phyloP scores from a whole-genome alignment of 768 basidiomycete genomes.

The Hortiboletus campestris region DNA sequence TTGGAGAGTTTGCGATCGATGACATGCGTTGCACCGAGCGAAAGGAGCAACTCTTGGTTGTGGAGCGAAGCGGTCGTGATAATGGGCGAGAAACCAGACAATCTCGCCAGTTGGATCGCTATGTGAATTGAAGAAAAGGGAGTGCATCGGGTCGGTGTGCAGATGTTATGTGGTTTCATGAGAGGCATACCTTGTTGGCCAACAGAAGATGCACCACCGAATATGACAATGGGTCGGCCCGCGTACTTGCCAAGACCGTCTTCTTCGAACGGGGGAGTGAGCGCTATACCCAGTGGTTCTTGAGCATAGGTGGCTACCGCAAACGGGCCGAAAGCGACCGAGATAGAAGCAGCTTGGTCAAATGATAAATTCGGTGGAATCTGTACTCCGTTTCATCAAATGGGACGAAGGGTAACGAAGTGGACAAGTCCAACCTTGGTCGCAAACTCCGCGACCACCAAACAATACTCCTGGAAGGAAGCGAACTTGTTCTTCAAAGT shows the following conservation, averaged over 20 bases:
- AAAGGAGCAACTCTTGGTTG: slow-evolving; percentile 30
- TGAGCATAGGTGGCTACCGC: slow-evolving; percentile 33
- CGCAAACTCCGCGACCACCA: slow-evolving; percentile 11
- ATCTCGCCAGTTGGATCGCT: slow-evolving; percentile 33
- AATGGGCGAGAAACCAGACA: slow-evolving; percentile 36
- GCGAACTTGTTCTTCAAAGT: slow-evolving; percentile 1
- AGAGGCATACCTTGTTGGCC: slow-evolving; percentile 34
- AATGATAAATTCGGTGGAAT: slow-evolving; percentile 35
- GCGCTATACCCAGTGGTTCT: slow-evolving; percentile 24
- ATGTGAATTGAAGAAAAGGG: too few relatives aligned
- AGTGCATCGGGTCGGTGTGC: too few relatives aligned
- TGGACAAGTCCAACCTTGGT: slow-evolving; percentile 5
- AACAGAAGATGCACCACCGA: slow-evolving; percentile 37
- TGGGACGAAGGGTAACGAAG: background rate
- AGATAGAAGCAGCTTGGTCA: slow-evolving; percentile 37
- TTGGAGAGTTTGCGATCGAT: slow-evolving; percentile 29
- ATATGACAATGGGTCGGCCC: slow-evolving; percentile 32
- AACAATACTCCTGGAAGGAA: slow-evolving; percentile 26
- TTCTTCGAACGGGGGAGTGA: slow-evolving; percentile 29
- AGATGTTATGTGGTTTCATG: too few relatives aligned
- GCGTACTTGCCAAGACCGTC: slow-evolving; percentile 30
- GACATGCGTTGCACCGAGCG: slow-evolving; percentile 37
- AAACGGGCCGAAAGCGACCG: slow-evolving; percentile 33
- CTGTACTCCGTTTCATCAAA: slow-evolving; percentile 8
- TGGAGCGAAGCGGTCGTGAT: slow-evolving; percentile 38